Evolutionary conservation across 2,329 filamentous ascomycete genomes (phyloP).

Genomic region (Didymella pinodella): DNA sequence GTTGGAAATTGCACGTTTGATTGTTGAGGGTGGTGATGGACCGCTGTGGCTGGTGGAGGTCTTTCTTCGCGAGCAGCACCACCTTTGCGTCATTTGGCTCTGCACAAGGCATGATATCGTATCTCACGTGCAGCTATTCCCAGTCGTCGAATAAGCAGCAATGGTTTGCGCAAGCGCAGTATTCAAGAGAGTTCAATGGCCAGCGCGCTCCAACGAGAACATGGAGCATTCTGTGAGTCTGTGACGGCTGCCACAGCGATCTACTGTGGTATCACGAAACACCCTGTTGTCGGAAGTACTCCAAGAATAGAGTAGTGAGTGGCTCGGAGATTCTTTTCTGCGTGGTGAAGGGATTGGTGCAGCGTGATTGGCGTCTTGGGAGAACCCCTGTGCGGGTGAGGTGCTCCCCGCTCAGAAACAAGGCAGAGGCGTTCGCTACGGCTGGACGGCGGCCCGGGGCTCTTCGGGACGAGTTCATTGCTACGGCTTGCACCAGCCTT

Average conservation of each 20-base stretch:
- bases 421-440: constrained; percentile 21
- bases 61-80: constrained; percentile 3
- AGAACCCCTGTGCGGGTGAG: constrained; percentile 8
- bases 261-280: constrained; percentile 14
- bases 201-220: constrained; percentile 1
- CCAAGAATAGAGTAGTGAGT: constrained; percentile 26
- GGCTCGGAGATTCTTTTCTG: constrained; percentile 25
- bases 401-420: constrained; percentile 13
- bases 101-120: neutral
- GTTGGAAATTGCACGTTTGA: constrained; percentile 22
- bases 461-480: constrained; percentile 4
- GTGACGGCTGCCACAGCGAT: constrained; percentile 16
- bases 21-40: constrained; percentile 22
- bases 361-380: constrained; percentile 5
- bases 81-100: constrained; percentile 9
- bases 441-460: constrained; percentile 7
- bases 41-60: constrained; percentile 6
- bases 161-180: neutral
- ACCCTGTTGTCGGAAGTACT: constrained; percentile 18
- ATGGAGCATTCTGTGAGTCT: constrained; percentile 16
- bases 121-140: neutral
- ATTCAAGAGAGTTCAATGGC: constrained; percentile 1
- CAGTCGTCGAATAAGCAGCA: neutral
- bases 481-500: neutral
- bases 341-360: constrained; percentile 16